Evolutionary conservation across 257 asterid genomes (phyloP), one percentile per base, ranked within the genome.

Genomic region (Solanum gracilifrons): DNA sequence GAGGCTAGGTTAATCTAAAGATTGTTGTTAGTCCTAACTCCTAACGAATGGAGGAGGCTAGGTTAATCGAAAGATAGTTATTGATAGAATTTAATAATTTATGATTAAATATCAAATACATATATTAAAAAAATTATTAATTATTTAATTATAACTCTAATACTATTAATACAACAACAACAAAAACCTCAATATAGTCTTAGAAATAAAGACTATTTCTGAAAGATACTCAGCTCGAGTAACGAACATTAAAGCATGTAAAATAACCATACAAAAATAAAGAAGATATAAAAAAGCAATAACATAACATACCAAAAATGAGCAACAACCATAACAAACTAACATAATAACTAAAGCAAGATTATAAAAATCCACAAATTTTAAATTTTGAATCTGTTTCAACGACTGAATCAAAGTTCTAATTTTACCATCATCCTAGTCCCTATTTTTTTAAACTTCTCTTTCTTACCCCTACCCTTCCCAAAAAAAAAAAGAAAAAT

Each of bases 251-350:
- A 18, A 18, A 55, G 0, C n/a, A 55, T 55, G 4, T 18, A 55
- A 18, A 0, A 18, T 18, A 46, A 46, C 7, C 0, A 46, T 46
- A 0, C 0, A 51, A 46, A 55, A 55, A 55, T 55, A 55, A 55
- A 55, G 0, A 55, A 55, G 1, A 55, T 55, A 55, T 18, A 18
- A 55, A 55, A 55, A 18, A 18, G 10, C n/a, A 46, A 46, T 46
- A 46, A 46, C 58, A 55, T 2, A 18, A 55, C 64, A 2, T 18
- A 55, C 11, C n/a, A 55, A 55, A 55, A 55, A 55, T 55, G 9
- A 55, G 13, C 32, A 64, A 64, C 71, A n/a, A n/a, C 2, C 16
- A 10, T 10, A 5, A 64, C 72, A 25, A 64, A 62, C 8, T n/a
- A 5, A n/a, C 7, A 2, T 64, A 12, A 64, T 60, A n/a, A 64